Conservation (phyloP, 306 rosid species). For the Canavalia ensiformis region DNA sequence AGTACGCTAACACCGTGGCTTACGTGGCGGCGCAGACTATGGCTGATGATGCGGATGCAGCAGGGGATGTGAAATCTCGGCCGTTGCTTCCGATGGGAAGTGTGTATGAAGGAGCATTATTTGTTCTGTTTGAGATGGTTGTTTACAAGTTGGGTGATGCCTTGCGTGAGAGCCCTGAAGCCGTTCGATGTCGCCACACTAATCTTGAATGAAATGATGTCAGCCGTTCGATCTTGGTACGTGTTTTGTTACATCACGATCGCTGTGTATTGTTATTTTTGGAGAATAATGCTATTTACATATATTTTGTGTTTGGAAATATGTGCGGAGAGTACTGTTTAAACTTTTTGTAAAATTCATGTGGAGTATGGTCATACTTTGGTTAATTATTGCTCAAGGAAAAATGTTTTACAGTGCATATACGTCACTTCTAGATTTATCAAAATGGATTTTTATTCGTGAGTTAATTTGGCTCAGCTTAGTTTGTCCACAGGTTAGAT, state of each 20-base stretch:
- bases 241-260: background rate
- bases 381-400: background rate
- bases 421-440: no score
- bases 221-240: slow-evolving; percentile 9
- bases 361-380: background rate
- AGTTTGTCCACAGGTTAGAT: no score
- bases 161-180: slow-evolving; percentile 70
- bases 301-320: background rate
- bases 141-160: slow-evolving; percentile 70
- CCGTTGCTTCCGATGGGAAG: slow-evolving; percentile 96
- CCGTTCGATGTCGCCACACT: slow-evolving; percentile 90
- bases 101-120: slow-evolving; percentile 87
- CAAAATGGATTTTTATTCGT: no score
- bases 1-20: slow-evolving; percentile 69
- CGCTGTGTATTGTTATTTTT: background rate
- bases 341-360: background rate
- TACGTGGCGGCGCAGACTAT: slow-evolving; percentile 91
- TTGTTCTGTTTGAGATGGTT: slow-evolving; percentile 93
- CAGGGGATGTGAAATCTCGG: slow-evolving; percentile 50
- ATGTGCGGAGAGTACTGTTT: background rate
- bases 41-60: slow-evolving; percentile 73
- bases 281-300: background rate
- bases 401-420: no score
- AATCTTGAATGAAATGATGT: slow-evolving; percentile 65
- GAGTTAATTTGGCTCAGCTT: no score